Base-by-base conservation (phyloP, 768 basidiomycete genomes). In the Pisolithus tinctorius region DNA sequence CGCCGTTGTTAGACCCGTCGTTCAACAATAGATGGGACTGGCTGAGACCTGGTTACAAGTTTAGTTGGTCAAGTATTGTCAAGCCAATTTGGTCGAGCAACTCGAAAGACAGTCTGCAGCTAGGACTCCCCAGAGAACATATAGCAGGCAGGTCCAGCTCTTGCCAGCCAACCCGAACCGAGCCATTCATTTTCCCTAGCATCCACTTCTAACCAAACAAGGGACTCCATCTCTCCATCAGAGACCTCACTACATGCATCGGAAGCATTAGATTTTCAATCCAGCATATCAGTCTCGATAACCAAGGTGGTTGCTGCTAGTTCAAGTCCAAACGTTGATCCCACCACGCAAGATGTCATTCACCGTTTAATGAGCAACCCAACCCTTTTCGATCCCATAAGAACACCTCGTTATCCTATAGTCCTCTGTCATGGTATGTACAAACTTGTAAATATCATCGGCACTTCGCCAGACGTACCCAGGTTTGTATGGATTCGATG, bases 401-500 rank as follows among this genome's bases (percentile, higher is more conserved):
- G 89, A 56, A 77, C 76, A 4, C 93, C 96, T 2, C 83, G 95
- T 6, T 82, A 90, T 66, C 92, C 93, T 1, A 84, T 99, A 51
- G 92, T 95, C 3, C 77, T 98, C n/a, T 96, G 92, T 63, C 95
- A 99, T 70, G 95, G 94, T 92, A 58, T 44, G 46, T 47, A 31
- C 39, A 45, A 20, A 41, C 38, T 46, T 17, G 0, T 54, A 23
- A n/a, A 43, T 37, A 9, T 16, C 14, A 6, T 41, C 30, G 34
- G 9, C 2, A 20, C 20, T 23, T 7, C 4, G 39, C 23, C 51
- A 56, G 52, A 57, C 42, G 23, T 25, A 4, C 40, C 31, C 60
- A 90, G 93, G 95, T 17, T 73, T 98, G 2, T 97, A 99, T 61
- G 95, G 95, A 6, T 99, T 96, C 63, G 93, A 95, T 60, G 86